These are phyloP conservation scores for Cucurbitaria berberidis DNA, from an alignment of 2,329 filamentous ascomycete genomes.

Conservation along the genomic window DNA sequence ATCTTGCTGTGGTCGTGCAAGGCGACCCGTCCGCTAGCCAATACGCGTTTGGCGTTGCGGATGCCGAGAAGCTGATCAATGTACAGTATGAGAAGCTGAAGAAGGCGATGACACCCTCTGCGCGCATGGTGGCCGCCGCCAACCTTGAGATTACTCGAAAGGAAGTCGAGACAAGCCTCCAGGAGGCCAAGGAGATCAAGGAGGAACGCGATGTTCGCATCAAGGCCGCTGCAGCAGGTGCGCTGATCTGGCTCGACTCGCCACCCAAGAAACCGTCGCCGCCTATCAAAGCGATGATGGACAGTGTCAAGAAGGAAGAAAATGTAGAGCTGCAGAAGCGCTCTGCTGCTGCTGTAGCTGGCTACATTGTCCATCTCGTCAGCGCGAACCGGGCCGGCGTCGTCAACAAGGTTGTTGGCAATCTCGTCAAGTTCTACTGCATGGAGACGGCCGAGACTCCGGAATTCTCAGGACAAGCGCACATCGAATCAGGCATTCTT, in stretches of 20 bases:
- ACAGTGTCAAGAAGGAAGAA: constrained; percentile 94
- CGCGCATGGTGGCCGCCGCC: constrained; percentile 81
- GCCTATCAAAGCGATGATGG: constrained; percentile 97
- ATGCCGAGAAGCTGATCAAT: constrained; percentile 85
- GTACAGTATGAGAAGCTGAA: constrained; percentile 88
- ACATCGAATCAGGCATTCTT: constrained; percentile 79
- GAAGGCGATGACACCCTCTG: constrained; percentile 85
- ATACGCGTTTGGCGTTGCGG: constrained; percentile 85
- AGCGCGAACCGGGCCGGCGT: constrained; percentile 79
- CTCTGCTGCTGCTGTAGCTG: constrained; percentile 83
- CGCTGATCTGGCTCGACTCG: constrained; percentile 83
- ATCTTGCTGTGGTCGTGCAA: constrained; percentile 88
- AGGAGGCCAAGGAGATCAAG: constrained; percentile 80
- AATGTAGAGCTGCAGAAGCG: constrained; percentile 86
- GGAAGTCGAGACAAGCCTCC: constrained; percentile 73
- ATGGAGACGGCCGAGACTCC: constrained; percentile 97
- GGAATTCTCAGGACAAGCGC: constrained; percentile 84
- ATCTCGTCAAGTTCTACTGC: constrained; percentile 96
- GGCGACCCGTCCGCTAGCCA: constrained; percentile 91
- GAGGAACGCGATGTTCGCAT: constrained; percentile 84
- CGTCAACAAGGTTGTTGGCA: constrained; percentile 94
- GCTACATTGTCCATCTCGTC: constrained; percentile 85
- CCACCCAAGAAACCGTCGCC: constrained; percentile 92
- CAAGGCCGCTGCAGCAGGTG: constrained; percentile 83
- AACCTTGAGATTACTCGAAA: constrained; percentile 78